Evolutionary conservation across 169 alveolate species (phyloP).

Genomic region (Plasmodium vivax): DNA sequence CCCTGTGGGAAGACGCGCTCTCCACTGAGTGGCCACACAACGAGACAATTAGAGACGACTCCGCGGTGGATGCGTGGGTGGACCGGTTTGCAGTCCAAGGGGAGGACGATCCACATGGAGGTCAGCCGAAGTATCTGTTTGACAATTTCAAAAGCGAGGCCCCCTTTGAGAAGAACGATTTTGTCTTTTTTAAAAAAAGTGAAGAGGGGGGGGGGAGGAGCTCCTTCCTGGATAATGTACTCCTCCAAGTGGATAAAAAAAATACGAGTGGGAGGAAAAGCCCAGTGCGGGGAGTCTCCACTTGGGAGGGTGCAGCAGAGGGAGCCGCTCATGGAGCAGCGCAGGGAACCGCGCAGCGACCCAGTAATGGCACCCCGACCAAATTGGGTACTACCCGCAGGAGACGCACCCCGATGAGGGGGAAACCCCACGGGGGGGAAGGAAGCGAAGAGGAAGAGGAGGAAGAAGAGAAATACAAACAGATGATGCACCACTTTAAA

Average conservation of each 20-base stretch:
- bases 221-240: conserved; percentile 1
- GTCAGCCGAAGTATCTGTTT: not conserved
- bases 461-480: not conserved
- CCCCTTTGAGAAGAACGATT: conserved; percentile 37
- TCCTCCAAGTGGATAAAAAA: conserved; percentile 1
- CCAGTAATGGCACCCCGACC: not conserved
- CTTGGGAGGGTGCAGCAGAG: not conserved
- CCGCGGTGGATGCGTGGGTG: not conserved
- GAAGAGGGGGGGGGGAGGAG: not conserved
- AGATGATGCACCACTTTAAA: conserved; percentile 19
- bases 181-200: conserved; percentile 30
- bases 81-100: not conserved
- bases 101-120: not conserved
- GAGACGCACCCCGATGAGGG: not conserved
- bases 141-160: conserved; percentile 44
- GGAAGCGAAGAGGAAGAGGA: not conserved
- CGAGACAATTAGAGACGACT: not conserved
- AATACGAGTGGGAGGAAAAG: not conserved
- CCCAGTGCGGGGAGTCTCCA: not conserved
- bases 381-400: not conserved
- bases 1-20: not conserved
- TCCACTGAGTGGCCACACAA: not conserved
- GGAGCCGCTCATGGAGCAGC: not conserved
- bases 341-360: not conserved
- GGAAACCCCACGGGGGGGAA: not conserved